Conservation (phyloP, 352 stramenopile genomes). For the Phytophthora cryptogea region DNA sequence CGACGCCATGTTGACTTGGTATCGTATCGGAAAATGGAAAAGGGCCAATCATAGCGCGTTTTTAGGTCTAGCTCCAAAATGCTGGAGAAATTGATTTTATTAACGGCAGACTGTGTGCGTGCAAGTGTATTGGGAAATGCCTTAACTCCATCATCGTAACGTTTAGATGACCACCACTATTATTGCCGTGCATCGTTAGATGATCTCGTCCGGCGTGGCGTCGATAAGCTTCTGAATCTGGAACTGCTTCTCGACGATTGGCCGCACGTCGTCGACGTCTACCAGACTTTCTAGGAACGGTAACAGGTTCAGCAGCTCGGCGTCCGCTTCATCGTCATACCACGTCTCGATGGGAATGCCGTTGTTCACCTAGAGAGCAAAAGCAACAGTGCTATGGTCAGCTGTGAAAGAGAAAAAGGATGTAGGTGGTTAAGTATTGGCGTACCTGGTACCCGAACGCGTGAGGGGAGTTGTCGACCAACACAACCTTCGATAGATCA, state of each 20-base stretch:
- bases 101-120: neutral
- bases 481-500: slow-evolving; percentile 87
- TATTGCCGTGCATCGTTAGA: slow-evolving; percentile 24
- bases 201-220: slow-evolving; percentile 58
- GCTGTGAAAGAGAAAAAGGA: neutral
- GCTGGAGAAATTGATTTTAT: too few relatives aligned
- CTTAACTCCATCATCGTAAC: slow-evolving; percentile 7
- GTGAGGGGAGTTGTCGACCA: slow-evolving; percentile 99
- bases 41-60: slow-evolving; percentile 29
- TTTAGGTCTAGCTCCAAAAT: neutral
- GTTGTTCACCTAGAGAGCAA: slow-evolving; percentile 89
- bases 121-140: slow-evolving; percentile 3
- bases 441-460: slow-evolving; percentile 97
- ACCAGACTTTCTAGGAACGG: slow-evolving; percentile 93
- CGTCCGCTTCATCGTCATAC: slow-evolving; percentile 97
- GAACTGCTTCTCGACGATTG: slow-evolving; percentile 90
- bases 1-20: slow-evolving; percentile 23
- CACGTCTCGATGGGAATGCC: slow-evolving; percentile 98
- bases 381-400: neutral
- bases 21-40: slow-evolving; percentile 1
- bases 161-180: slow-evolving; percentile 6
- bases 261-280: slow-evolving; percentile 88
- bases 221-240: slow-evolving; percentile 92
- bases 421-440: neutral
- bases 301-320: slow-evolving; percentile 96